phyloP scores from a whole-genome alignment of 176 grass and related monocot genomes.

The Oryza nivara region DNA sequence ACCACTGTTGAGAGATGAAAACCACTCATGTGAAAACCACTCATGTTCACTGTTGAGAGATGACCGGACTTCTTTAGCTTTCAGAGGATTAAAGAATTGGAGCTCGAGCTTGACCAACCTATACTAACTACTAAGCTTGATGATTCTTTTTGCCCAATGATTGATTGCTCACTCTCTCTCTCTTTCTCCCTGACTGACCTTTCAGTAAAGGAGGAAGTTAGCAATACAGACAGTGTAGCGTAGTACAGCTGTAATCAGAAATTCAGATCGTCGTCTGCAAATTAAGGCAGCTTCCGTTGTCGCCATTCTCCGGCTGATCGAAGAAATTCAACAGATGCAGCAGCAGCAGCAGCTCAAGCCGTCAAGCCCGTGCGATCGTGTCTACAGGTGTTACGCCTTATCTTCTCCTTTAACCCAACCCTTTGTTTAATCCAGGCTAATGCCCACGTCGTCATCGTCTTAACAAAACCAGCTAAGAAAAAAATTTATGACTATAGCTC shows the following conservation, averaged over 20 bases:
- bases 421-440: slow-evolving; percentile 33
- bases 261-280: neutral
- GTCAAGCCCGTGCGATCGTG: neutral
- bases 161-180: slow-evolving; percentile 1
- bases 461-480: too few relatives aligned
- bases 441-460: neutral
- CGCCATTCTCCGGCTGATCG: slow-evolving; percentile 23
- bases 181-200: neutral
- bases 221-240: neutral
- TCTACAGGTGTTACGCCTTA: slow-evolving; percentile 7
- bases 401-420: neutral
- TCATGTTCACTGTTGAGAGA: neutral
- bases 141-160: slow-evolving; percentile 17
- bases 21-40: neutral
- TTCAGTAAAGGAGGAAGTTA: neutral
- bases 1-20: too few relatives aligned
- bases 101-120: neutral
- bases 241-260: slow-evolving; percentile 30
- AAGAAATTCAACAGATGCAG: neutral
- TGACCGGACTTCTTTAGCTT: neutral
- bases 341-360: neutral
- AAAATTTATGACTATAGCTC: too few relatives aligned
- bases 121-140: neutral
- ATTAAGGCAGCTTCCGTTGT: slow-evolving; percentile 11
- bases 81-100: neutral